Base-by-base conservation (phyloP, 75 land plant genomes). In the Cryptomeria japonica region DNA sequence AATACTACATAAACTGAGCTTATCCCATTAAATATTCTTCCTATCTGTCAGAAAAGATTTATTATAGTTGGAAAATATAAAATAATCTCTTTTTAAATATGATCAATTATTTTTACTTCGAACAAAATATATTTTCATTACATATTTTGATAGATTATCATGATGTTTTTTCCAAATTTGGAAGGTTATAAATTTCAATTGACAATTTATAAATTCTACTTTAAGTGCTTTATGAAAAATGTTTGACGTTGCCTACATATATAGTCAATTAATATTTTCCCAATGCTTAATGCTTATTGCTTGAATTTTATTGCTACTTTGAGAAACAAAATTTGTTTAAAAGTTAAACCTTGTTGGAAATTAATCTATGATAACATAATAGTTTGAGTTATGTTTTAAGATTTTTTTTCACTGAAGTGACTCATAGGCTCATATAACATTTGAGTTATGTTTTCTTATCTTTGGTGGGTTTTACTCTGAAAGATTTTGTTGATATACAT, bases 401-500 rank as follows among this genome's bases (percentile, higher is more conserved):
- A 85, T 28, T 42, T 8, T 39, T 39, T 80, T 80, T 1, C 15
- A 44, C 44, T 80, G 46, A n/a, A 32, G 28, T 41, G 47, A 25
- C 47, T 22, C 46, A 80, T 25, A 42, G 31, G 12, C 12, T 41
- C 46, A 80, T 25, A 42, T 12, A 28, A 28, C 83, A 42, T 44
- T 42, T 22, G 44, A 16, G 41, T 32, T 79, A 38, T 87, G 16
- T 25, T 85, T 22, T 42, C 47, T 41, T 80, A 22, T 18, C n/a
- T 80, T 80, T 80, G 46, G 31, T 44, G 49, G 41, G 83, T 5
- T 44, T 42, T 42, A 13, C 31, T 80, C 22, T 80, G 47, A 80
- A 80, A 42, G 28, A 2, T 80, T 80, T 44, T 86, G 14, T 64
- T 38, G 32, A 41, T 88, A 55, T 85, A 13, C 80, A 38, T 84